phyloP scores from a whole-genome alignment of 2,329 filamentous ascomycete species.

The Huntiella omanensis region DNA sequence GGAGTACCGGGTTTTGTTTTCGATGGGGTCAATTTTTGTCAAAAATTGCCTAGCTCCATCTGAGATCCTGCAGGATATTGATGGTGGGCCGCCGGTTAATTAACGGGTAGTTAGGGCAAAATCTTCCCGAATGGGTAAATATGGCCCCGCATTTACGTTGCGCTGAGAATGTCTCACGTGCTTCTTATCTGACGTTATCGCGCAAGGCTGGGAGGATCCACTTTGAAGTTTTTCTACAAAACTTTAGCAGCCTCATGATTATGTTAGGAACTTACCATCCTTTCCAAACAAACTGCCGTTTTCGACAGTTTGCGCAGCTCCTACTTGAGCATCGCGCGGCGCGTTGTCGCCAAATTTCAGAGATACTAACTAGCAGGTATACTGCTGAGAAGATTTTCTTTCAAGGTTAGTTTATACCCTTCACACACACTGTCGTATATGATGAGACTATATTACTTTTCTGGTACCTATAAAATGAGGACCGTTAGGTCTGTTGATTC shows the following conservation, averaged over 20 bases:
- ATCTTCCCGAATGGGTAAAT: neutral
- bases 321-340: too few species aligned
- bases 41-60: constrained; percentile 7
- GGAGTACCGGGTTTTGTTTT: neutral
- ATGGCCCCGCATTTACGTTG: neutral
- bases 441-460: constrained; percentile 53
- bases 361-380: too few species aligned
- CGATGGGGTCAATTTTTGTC: neutral
- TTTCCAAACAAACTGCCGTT: constrained; percentile 1
- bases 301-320: neutral
- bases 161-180: constrained; percentile 2
- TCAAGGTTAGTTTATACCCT: constrained; percentile 8
- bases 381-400: neutral
- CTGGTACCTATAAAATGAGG: constrained; percentile 98
- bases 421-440: constrained; percentile 21
- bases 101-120: constrained; percentile 21
- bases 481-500: constrained; percentile 12
- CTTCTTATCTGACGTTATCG: too few species aligned
- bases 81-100: constrained; percentile 24
- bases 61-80: too few species aligned
- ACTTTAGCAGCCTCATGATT: constrained; percentile 1
- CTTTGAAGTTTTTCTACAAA: constrained; percentile 4
- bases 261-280: neutral
- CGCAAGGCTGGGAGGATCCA: constrained; percentile 9
- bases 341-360: too few species aligned